Conservation (phyloP, 2,329 filamentous ascomycete genomes). For the Fusarium sp. region DNA sequence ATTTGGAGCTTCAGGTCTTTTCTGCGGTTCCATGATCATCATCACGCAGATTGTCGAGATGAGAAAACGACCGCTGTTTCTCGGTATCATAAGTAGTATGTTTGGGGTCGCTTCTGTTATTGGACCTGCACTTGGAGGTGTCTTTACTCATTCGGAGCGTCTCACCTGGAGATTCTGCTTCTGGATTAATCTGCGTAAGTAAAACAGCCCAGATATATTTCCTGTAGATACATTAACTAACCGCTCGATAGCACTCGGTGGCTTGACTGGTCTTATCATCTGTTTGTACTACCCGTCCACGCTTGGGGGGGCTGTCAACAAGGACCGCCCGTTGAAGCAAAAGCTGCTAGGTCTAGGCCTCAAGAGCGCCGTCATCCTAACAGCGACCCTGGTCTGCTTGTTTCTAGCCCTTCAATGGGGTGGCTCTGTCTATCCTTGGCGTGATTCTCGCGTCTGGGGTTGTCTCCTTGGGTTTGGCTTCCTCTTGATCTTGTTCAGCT, state of each 20-base stretch:
- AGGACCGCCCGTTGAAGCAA: neutral
- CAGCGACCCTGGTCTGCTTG: conserved; percentile 20
- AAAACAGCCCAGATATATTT: accelerated
- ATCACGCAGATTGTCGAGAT: conserved; percentile 24
- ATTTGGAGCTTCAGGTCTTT: conserved; percentile 40
- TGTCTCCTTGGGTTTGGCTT: conserved; percentile 33
- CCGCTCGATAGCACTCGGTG: conserved; percentile 10
- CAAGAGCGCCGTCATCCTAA: conserved; percentile 26
- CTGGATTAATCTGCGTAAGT: conserved; percentile 38
- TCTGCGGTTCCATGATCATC: conserved; percentile 29
- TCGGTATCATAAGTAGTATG: conserved; percentile 35
- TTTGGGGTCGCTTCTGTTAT: conserved; percentile 33
- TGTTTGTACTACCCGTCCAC: conserved; percentile 17
- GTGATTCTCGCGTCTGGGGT: conserved; percentile 35
- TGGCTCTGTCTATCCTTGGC: conserved; percentile 35
- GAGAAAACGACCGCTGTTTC: conserved; percentile 21
- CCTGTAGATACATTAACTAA: neutral
- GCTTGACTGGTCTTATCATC: conserved; percentile 13
- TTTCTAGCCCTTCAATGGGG: conserved; percentile 41
- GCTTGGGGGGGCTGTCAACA: conserved; percentile 12
- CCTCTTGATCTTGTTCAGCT: conserved; percentile 22
- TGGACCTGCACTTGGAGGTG: conserved; percentile 30
- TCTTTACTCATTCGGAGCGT: conserved; percentile 30
- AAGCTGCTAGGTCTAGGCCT: conserved; percentile 19
- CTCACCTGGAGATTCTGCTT: conserved; percentile 40